A percentile compares a stretch with the other conserved stretches of the same genome.
These are phyloP conservation scores for Umbellularia californica DNA, from an alignment of 164 flowering plant genomes.

Conservation along the genomic window DNA sequence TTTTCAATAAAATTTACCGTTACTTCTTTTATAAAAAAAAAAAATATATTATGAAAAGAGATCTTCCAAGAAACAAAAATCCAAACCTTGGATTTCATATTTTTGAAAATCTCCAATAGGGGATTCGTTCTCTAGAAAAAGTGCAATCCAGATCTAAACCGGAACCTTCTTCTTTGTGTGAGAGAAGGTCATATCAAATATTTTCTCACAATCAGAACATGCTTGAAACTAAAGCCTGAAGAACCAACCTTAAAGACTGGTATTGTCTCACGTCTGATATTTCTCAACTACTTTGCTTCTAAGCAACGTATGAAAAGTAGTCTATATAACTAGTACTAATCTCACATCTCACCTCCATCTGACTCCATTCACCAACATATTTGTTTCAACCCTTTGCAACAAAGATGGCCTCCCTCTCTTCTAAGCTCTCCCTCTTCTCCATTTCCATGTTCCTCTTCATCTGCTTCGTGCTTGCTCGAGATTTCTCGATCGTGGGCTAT, in stretches of 20 bases:
- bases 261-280: slow-evolving; percentile 8
- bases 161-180: too few relatives aligned
- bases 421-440: slow-evolving; percentile 18
- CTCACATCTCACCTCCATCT: neutral
- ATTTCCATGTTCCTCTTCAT: slow-evolving; percentile 17
- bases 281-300: slow-evolving; percentile 31
- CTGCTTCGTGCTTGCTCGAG: slow-evolving; percentile 22
- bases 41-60: too few relatives aligned
- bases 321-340: slow-evolving; percentile 11
- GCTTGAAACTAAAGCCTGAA: slow-evolving; percentile 8
- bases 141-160: too few relatives aligned
- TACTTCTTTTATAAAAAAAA: too few relatives aligned
- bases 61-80: too few relatives aligned
- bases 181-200: too few relatives aligned
- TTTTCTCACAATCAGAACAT: too few relatives aligned
- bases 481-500: slow-evolving; percentile 72
- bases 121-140: too few relatives aligned
- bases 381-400: neutral
- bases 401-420: slow-evolving; percentile 33
- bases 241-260: slow-evolving; percentile 49
- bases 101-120: too few relatives aligned
- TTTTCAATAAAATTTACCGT: too few relatives aligned
- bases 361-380: neutral
- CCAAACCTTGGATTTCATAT: too few relatives aligned
- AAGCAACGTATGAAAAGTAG: slow-evolving; percentile 27